Evolutionary conservation across 176 grass and related monocot species (phyloP).

Genomic region (Aegilops tauschii): DNA sequence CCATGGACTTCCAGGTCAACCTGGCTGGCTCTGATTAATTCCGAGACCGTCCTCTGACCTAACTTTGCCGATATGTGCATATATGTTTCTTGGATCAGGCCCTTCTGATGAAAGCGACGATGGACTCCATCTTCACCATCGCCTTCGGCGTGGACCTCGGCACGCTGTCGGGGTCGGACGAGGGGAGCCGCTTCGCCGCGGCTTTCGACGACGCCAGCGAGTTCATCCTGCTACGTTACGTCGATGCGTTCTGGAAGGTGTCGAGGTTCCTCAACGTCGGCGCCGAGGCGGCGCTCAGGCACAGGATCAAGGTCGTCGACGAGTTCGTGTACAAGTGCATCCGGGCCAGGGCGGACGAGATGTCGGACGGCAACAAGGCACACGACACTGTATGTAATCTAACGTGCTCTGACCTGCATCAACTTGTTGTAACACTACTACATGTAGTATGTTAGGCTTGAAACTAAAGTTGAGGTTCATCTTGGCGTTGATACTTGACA

Average conservation of each 20-base stretch:
- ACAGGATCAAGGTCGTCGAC: constrained; percentile 41
- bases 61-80: no score
- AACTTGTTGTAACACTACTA: neutral
- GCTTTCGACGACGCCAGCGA: constrained; percentile 68
- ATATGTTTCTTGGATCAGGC: constrained; percentile 16
- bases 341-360: constrained; percentile 16
- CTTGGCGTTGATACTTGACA: neutral
- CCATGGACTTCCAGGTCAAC: constrained; percentile 42
- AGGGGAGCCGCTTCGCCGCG: constrained; percentile 52
- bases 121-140: constrained; percentile 66
- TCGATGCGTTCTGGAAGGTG: constrained; percentile 57
- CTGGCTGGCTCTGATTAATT: neutral
- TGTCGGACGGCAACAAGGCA: neutral
- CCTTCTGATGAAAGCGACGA: constrained; percentile 42
- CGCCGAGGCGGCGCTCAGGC: constrained; percentile 34
- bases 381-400: constrained; percentile 10
- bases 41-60: no score
- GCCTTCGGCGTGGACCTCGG: constrained; percentile 50
- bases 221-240: constrained; percentile 47
- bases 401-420: neutral
- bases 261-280: constrained; percentile 44
- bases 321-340: constrained; percentile 58
- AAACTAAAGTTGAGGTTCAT: no score
- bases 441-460: no score
- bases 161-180: constrained; percentile 22